Evolutionary conservation across 1,284 basidiomycete species (phyloP), one percentile per base, ranked within the genome.

Genomic region (Hemileia vastatrix): DNA sequence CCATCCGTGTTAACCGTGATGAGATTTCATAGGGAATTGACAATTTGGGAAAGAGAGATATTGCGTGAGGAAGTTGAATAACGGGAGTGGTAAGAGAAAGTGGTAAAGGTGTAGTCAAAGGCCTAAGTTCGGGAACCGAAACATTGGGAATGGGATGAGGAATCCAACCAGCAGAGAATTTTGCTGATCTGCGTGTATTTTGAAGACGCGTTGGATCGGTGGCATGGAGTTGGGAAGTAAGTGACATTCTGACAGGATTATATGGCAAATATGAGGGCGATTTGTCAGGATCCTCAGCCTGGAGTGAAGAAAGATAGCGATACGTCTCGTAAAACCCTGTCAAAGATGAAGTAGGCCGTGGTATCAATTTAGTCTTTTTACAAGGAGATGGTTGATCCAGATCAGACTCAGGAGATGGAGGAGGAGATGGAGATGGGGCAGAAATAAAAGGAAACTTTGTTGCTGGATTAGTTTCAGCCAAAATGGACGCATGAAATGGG

Each of bases 41-140:
- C 13, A 68, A 50, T 0, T 68, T 68, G 4, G 65, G 54, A 6
- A 70, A 48, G 54, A 57, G 55, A 1, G 53, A 44, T 3, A 63
- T 33, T 18, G 64, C 54, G 0, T 66, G 43, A 0, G 67, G 52
- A 2, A 68, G 61, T 21, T 66, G 63, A 33, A 62, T 62, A 3
- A 72, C 67, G 1, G 72, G 60, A 18, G 64, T 64, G 1, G 70
- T 66, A 21, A 72, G 48, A 9, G 71, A 68, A 23, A 54, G 53
- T 1, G 70, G 70, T 6, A 73, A 56, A 18, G 64, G 55, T 2
- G 69, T 71, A 32, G 66, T 68, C 64, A 71, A 71, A 3, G 71
- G 70, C n/a, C 48, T 50, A n/a, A 57, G 56, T 48, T 57, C 56
- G 0, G 56, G 45, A 1, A 47, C 23, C 6, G 18, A n/a, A 18